Percentiles rank a stretch among this genome's conserved stretches.
These are phyloP conservation scores for Pugionium cornutum DNA, from an alignment of 345 rosid species.

Conservation along the genomic window DNA sequence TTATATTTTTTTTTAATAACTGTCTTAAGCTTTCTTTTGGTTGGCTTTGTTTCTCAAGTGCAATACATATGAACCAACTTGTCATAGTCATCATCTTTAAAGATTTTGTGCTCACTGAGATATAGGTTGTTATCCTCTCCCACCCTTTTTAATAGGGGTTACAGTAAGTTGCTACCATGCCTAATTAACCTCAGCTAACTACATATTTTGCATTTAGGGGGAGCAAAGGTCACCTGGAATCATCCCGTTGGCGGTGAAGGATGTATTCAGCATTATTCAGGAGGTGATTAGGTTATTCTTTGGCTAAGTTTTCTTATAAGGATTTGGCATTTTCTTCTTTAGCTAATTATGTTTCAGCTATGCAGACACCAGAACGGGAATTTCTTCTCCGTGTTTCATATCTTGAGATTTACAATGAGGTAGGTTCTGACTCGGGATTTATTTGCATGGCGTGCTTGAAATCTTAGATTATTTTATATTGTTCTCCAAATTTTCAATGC, in stretches of 20 bases:
- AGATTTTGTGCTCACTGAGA: conserved; percentile 6
- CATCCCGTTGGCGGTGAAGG: conserved; percentile 90
- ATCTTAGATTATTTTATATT: neutral
- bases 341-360: conserved; percentile 43
- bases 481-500: conserved; percentile 2
- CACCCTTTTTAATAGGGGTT: conserved; percentile 1
- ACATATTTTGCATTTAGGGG: conserved; percentile 54
- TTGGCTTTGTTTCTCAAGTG: conserved; percentile 7
- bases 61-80: neutral
- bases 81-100: neutral
- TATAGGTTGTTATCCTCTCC: neutral
- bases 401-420: conserved; percentile 96
- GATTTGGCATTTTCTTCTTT: conserved; percentile 23
- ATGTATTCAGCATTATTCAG: conserved; percentile 92
- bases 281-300: conserved; percentile 59
- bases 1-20: neutral
- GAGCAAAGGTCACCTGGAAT: conserved; percentile 98
- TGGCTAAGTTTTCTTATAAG: conserved; percentile 11
- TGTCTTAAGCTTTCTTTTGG: conserved; percentile 1
- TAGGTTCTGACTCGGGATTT: conserved; percentile 25
- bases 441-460: conserved; percentile 12
- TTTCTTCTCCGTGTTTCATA: conserved; percentile 98
- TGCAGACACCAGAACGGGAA: conserved; percentile 86
- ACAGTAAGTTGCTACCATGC: conserved; percentile 8
- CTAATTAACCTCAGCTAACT: conserved; percentile 27